Evolutionary conservation across 306 rosid species (phyloP).

Genomic region (Dicorynia guianensis): DNA sequence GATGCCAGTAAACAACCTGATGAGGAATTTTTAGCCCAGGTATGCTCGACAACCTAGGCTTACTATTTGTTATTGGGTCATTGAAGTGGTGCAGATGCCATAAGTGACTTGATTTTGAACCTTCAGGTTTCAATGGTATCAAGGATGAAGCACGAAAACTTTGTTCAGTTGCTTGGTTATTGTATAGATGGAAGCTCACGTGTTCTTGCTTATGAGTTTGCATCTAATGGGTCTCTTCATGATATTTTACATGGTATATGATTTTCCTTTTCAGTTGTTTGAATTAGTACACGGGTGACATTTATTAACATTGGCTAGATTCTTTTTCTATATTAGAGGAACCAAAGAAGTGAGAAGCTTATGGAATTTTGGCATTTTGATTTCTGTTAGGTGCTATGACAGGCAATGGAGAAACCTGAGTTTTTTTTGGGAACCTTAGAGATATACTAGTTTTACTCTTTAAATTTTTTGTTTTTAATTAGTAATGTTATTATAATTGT

Average conservation of each 20-base stretch:
- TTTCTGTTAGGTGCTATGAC: conserved; percentile 23
- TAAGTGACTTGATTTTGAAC: conserved; percentile 22
- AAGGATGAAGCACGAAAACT: conserved; percentile 85
- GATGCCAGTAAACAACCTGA: conserved; percentile 95
- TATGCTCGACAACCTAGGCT: conserved; percentile 41
- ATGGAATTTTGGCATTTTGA: neutral
- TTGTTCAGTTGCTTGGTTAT: conserved; percentile 86
- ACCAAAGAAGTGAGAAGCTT: conserved; percentile 36
- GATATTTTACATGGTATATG: conserved; percentile 90
- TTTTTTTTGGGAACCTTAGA: neutral
- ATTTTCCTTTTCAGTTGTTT: conserved; percentile 31
- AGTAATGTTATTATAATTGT: conserved; percentile 18
- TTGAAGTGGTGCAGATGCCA: conserved; percentile 27
- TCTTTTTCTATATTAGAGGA: conserved; percentile 21
- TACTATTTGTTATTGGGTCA: conserved; percentile 4
- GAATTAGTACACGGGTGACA: conserved; percentile 21
- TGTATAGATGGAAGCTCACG: conserved; percentile 87
- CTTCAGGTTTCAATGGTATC: conserved; percentile 94
- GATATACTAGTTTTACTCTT: conserved; percentile 11
- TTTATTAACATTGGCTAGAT: conserved; percentile 1
- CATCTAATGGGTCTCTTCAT: conserved; percentile 97
- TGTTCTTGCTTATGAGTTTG: conserved; percentile 87
- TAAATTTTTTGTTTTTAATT: neutral
- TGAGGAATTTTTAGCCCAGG: conserved; percentile 94
- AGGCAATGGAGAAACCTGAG: neutral